Percentiles rank a stretch among this genome's conserved stretches.
phyloP scores from a whole-genome alignment of 2,329 filamentous ascomycete genomes.

The Phyllosticta paracitricarpa region DNA sequence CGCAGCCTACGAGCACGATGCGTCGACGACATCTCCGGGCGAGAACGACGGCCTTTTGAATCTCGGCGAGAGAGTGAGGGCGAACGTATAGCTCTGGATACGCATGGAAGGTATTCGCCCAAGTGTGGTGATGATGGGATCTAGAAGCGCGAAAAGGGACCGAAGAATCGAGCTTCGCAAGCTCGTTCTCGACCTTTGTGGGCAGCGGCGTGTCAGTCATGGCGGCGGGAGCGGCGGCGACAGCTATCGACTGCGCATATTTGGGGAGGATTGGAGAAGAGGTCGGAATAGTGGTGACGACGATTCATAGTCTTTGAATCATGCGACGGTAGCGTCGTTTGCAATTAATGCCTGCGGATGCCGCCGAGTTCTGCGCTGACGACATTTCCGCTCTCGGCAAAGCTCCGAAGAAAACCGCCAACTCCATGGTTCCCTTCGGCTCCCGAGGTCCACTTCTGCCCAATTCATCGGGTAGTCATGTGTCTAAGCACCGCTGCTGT shows the following conservation, averaged over 20 bases:
- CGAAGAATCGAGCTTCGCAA: conserved; percentile 48
- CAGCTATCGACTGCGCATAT: background rate
- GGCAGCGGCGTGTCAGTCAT: conserved; percentile 24
- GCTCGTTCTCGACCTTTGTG: conserved; percentile 42
- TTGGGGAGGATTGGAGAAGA: background rate
- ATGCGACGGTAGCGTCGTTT: background rate
- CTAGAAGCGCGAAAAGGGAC: conserved; percentile 68
- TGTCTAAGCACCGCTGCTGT: background rate
- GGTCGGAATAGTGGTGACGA: background rate
- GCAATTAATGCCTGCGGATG: background rate
- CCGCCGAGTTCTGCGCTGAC: background rate
- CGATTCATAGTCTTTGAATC: background rate
- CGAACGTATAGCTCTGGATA: conserved; percentile 85
- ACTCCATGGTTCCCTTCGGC: background rate
- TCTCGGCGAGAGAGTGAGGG: conserved; percentile 66
- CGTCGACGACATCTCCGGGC: conserved; percentile 73
- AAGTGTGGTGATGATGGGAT: conserved; percentile 75
- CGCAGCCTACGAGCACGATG: conserved; percentile 78
- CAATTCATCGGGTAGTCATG: background rate
- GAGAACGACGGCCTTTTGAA: conserved; percentile 73
- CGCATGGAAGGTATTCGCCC: conserved; percentile 87
- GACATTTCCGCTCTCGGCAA: background rate
- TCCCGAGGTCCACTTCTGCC: background rate
- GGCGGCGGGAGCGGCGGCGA: background rate
- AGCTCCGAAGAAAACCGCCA: background rate